Base-by-base conservation (phyloP, 139 green algal species). In the Ettlia oleoabundans region DNA sequence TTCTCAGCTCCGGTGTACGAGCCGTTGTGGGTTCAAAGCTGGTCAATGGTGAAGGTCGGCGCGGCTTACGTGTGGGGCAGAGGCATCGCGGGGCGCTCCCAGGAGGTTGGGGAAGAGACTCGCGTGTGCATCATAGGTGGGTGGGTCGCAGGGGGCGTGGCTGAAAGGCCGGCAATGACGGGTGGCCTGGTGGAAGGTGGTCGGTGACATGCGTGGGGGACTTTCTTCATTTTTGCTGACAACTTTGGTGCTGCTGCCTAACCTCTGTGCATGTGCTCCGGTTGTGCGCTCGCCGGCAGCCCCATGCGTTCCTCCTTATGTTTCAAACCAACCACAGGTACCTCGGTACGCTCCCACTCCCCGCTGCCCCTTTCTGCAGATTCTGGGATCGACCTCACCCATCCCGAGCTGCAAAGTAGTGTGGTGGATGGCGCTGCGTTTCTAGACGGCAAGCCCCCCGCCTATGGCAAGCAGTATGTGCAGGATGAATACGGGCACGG, bases 121-220 rank as follows among this genome's bases (percentile, higher is more conserved):
- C 71, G 71, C 71, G 22, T 80, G 4, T 80, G 73, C 73, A 35
- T 80, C 2, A 53, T 80, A 7, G 70, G 70, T 77, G 70, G 8
- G 67, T 7, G 38, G 22, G 32, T 8, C 9, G 2, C 9, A 32
- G 1, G 9, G 32, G 33, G 64, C 30, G 18, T 65, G 18, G 55
- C 55, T 65, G 55, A 15, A 5, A 65, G 15, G 55, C 21, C 21
- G 21, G 21, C 21, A n/a, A 65, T 58, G 47, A 58, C 10, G 47
- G 47, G 13, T 58, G 10, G 47, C 13, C 13, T 58, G 47, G 47
- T 15, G 47, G 47, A 10, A 24, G 10, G 47, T 58, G 47, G 10
- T 58, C 13, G 47, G 47, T 58, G 47, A n/a, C n/a, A n/a, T n/a
- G n/a, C n/a, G n/a, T n/a, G n/a, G n/a, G n/a, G n/a, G n/a, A n/a